Base-by-base conservation (phyloP, 2,329 filamentous ascomycete species). In the Aspergillus brunneoviolaceus region DNA sequence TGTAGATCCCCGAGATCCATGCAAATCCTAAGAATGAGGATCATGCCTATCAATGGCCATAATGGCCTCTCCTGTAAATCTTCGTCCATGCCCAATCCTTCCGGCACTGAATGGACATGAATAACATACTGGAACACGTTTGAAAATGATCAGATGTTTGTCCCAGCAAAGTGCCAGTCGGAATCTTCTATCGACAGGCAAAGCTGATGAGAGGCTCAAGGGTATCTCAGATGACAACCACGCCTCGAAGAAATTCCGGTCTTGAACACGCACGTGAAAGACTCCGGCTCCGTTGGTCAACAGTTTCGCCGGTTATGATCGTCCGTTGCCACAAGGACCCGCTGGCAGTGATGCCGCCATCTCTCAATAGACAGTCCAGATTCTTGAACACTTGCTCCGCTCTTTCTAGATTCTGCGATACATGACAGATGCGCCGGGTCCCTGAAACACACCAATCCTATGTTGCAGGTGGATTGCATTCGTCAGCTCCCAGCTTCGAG, bases 1-100 rank as follows among this genome's bases (percentile, higher is more conserved):
- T 55, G 53, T 55, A 55, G 53, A 55, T 55, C 53, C 42, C 53
- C 53, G 42, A 55, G 53, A 49, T 55, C 42, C 53, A 49, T 55
- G 48, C 14, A 29, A 49, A 35, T 33, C 53, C 53, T 48, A 11
- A 35, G 33, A 27, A 21, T 45, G 6, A 49, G 42, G 27, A 31
- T 48, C 25, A 19, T 48, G 53, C 53, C 53, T 49, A 55, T 55
- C 42, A 48, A 45, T 45, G 39, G 14, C 16, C 39, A 45, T 45
- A 45, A 19, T n/a, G 39, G 53, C 21, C 53, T 48, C 19, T 33
- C 25, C 53, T 33, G 23, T 19, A 47, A 55, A 33, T 49, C 10
- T 42, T 49, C 53, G 35, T 35, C 47, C 42, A 33, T 45, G 25
- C n/a, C 23, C 42, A 23, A 16, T 5, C 39, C 16, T 45, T 45